A percentile compares a stretch with the other conserved stretches of the same genome.
phyloP scores from a whole-genome alignment of 305 asterid species.

The Solanum hybrid region DNA sequence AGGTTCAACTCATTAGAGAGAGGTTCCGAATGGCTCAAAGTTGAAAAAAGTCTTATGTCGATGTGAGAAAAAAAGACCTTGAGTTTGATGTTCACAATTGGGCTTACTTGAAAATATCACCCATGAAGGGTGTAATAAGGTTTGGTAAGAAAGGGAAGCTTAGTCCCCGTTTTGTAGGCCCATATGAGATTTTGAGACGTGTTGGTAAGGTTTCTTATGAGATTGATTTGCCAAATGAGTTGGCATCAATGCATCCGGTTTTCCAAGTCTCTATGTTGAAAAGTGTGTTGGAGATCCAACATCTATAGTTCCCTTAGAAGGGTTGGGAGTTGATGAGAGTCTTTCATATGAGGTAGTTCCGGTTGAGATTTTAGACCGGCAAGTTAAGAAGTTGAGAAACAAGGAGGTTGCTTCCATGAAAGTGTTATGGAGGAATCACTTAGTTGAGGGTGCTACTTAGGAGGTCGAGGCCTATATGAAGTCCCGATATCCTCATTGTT shows the following conservation, averaged over 20 bases:
- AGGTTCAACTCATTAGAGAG: neutral
- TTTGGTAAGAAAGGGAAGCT: neutral
- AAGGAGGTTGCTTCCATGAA: too few species aligned
- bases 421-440: too few species aligned
- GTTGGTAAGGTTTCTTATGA: neutral
- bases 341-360: too few species aligned
- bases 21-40: neutral
- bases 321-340: neutral
- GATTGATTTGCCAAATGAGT: neutral
- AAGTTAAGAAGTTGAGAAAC: too few species aligned
- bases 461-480: too few species aligned
- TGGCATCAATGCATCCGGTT: neutral
- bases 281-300: neutral
- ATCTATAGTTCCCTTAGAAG: neutral
- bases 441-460: too few species aligned
- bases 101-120: too few species aligned
- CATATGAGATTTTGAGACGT: neutral
- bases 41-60: neutral
- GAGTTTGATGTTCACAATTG: neutral
- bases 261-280: neutral
- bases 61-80: neutral
- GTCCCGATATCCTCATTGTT: too few species aligned
- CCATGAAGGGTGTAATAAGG: too few species aligned
- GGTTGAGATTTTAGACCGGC: too few species aligned
- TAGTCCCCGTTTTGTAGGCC: neutral